These are phyloP conservation scores for Dioscorea cayenensis DNA, from an alignment of 116 monocot genomes.

Conservation along the genomic window DNA sequence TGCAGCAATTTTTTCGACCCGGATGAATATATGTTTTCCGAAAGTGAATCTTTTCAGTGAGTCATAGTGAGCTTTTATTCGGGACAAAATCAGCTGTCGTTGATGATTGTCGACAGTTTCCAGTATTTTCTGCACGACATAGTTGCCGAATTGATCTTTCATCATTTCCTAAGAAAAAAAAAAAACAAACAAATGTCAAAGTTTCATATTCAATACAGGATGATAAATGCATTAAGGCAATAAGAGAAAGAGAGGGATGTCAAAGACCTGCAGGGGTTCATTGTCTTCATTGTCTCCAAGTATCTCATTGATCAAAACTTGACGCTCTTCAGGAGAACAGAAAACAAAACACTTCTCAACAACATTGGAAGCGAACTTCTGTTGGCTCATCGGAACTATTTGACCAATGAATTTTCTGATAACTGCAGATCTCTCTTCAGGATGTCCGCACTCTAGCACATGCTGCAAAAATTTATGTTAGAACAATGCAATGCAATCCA, in stretches of 20 bases:
- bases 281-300: slow-evolving; percentile 66
- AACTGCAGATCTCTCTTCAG: slow-evolving; percentile 61
- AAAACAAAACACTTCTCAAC: slow-evolving; percentile 74
- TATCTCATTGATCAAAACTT: slow-evolving; percentile 57
- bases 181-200: neutral
- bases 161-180: slow-evolving; percentile 20
- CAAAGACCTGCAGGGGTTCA: slow-evolving; percentile 59
- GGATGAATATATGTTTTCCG: slow-evolving; percentile 55
- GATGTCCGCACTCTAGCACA: slow-evolving; percentile 70
- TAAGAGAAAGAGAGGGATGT: neutral
- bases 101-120: slow-evolving; percentile 52
- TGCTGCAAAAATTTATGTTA: slow-evolving; percentile 27
- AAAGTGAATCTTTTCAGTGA: slow-evolving; percentile 54
- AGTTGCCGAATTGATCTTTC: slow-evolving; percentile 46
- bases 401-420: slow-evolving; percentile 59
- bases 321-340: slow-evolving; percentile 51
- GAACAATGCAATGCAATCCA: neutral
- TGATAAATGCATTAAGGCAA: neutral
- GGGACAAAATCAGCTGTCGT: slow-evolving; percentile 42
- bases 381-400: slow-evolving; percentile 73
- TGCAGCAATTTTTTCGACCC: slow-evolving; percentile 55
- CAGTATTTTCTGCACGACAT: slow-evolving; percentile 55
- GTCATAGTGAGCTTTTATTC: slow-evolving; percentile 43
- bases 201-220: neutral
- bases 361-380: slow-evolving; percentile 84